phyloP scores from a whole-genome alignment of 495 filamentous ascomycete species.

The Talaromyces borbonicus region DNA sequence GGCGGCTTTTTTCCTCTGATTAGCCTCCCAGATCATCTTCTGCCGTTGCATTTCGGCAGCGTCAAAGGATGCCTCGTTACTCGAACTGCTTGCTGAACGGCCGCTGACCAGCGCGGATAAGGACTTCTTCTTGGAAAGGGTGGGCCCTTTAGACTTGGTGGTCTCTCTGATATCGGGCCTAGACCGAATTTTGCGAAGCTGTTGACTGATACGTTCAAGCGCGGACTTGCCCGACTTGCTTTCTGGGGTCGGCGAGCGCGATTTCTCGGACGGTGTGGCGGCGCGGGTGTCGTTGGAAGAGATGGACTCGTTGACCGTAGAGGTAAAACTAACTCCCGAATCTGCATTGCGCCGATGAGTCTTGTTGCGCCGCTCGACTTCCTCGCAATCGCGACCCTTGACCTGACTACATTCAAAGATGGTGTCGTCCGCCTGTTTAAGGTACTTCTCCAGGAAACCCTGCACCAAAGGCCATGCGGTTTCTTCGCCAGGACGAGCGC shows the following conservation, averaged over 20 bases:
- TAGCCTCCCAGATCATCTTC: slow-evolving; percentile 40
- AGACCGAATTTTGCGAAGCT: slow-evolving; percentile 40
- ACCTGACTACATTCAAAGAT: slow-evolving; percentile 51
- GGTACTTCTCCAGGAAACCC: slow-evolving; percentile 50
- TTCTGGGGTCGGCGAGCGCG: slow-evolving; percentile 27
- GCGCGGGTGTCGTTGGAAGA: slow-evolving; percentile 22
- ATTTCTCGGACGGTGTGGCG: slow-evolving; percentile 31
- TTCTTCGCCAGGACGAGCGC: slow-evolving; percentile 36
- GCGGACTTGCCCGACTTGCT: slow-evolving; percentile 22
- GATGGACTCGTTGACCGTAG: slow-evolving; percentile 17
- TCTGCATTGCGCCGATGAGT: slow-evolving; percentile 46
- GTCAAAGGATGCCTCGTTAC: slow-evolving; percentile 32
- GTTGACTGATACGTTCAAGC: slow-evolving; percentile 49
- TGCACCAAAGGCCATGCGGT: slow-evolving; percentile 50
- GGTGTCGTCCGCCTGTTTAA: slow-evolving; percentile 46
- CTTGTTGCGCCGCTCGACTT: slow-evolving; percentile 16
- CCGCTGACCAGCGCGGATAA: slow-evolving; percentile 22
- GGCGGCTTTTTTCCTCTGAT: slow-evolving; percentile 27
- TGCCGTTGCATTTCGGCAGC: slow-evolving; percentile 39
- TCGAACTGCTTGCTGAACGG: slow-evolving; percentile 17
- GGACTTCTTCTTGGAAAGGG: slow-evolving; percentile 36
- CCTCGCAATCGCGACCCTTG: slow-evolving; percentile 35
- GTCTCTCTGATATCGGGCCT: slow-evolving; percentile 18
- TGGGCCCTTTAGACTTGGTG: slow-evolving; percentile 19
- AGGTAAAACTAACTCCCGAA: slow-evolving; percentile 53